phyloP scores from a whole-genome alignment of 768 basidiomycete genomes.

The Panus rudis region DNA sequence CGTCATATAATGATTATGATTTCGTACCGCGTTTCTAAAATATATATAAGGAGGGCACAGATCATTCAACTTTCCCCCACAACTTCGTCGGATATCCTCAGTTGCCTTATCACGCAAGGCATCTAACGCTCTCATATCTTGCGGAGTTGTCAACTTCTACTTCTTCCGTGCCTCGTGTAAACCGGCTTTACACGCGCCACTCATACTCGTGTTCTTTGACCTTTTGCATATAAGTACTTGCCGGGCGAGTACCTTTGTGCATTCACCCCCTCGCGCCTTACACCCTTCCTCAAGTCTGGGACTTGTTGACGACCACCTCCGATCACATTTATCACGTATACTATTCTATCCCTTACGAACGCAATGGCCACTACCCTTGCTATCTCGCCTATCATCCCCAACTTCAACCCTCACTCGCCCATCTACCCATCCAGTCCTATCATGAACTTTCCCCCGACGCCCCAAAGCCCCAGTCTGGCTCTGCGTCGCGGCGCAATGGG shows the following conservation, averaged over 20 bases:
- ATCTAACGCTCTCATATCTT: no score
- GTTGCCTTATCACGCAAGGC: no score
- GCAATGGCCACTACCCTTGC: neutral
- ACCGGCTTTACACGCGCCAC: neutral
- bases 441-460: slow-evolving; percentile 3
- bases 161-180: neutral
- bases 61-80: no score
- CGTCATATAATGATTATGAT: no score
- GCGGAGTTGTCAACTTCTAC: no score
- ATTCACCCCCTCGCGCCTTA: neutral
- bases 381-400: neutral
- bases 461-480: neutral
- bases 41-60: no score
- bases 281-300: slow-evolving; percentile 2
- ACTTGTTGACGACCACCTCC: slow-evolving; percentile 1
- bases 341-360: neutral
- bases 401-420: neutral
- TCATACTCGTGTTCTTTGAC: neutral
- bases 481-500: slow-evolving; percentile 6
- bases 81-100: no score
- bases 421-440: slow-evolving; percentile 4
- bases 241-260: neutral
- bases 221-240: neutral
- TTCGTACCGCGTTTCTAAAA: no score
- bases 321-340: neutral